Conservation (phyloP, 352 stramenopile genomes). For the Halophytophthora batemanensis region DNA sequence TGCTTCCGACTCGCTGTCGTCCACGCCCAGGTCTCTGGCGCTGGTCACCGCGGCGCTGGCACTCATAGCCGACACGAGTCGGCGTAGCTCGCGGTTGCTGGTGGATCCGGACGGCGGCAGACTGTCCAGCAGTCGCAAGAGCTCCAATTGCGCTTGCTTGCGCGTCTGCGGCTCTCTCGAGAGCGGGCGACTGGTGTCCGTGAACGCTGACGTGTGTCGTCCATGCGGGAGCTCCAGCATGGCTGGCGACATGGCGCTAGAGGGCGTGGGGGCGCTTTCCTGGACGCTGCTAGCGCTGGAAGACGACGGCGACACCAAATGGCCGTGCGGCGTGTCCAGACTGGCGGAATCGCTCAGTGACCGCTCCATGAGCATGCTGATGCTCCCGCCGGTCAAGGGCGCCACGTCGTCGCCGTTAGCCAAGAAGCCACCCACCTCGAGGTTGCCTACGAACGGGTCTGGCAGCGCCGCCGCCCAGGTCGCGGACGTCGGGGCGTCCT, state of each 20-base stretch:
- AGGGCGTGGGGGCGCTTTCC: conserved; percentile 20
- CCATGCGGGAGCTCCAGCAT: conserved; percentile 1
- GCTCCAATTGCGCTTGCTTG: conserved; percentile 1
- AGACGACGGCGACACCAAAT: conserved; percentile 61
- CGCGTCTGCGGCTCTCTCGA: too few species aligned
- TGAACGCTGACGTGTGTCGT: too few species aligned
- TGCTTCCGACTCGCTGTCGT: conserved; percentile 3
- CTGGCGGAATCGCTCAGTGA: conserved; percentile 36
- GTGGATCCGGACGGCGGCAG: conserved; percentile 14
- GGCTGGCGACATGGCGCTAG: conserved; percentile 24
- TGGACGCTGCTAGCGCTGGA: conserved; percentile 44
- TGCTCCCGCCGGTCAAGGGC: conserved; percentile 24
- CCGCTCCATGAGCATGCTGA: conserved; percentile 43
- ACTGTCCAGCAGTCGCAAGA: conserved; percentile 13
- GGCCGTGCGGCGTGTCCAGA: conserved; percentile 36
- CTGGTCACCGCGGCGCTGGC: conserved; percentile 4
- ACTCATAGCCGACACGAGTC: conserved; percentile 28
- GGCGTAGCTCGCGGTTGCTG: conserved; percentile 23
- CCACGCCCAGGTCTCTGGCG: too few species aligned
- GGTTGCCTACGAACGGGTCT: conserved; percentile 24
- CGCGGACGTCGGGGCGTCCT: conserved; percentile 9
- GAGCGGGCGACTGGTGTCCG: too few species aligned
- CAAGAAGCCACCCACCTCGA: conserved; percentile 13
- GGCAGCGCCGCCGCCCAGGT: conserved; percentile 16
- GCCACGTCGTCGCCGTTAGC: conserved; percentile 19